Conservation (phyloP, 1,284 basidiomycete species). For the Afroboletus lepidellus region DNA sequence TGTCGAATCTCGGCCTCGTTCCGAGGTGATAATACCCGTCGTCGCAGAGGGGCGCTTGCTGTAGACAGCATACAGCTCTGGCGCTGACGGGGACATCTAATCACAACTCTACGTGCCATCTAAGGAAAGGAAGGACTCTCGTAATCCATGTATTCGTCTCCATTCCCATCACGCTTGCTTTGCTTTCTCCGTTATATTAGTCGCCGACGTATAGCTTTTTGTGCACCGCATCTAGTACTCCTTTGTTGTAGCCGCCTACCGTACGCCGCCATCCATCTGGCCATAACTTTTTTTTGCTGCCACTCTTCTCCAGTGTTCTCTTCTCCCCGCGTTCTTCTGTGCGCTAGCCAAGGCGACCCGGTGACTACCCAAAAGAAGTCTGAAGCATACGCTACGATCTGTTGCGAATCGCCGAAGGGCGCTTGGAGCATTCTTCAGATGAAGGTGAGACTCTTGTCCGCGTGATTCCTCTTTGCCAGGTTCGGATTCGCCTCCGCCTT, state of each 20-base stretch:
- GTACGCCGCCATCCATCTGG: slow-evolving; percentile 8
- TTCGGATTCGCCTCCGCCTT: slow-evolving; percentile 9
- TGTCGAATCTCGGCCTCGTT: slow-evolving; percentile 3
- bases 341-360: background rate
- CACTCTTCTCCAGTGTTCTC: background rate
- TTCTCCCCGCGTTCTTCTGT: background rate
- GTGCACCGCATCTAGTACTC: background rate
- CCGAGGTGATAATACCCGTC: slow-evolving; percentile 8
- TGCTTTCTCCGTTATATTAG: slow-evolving; percentile 4
- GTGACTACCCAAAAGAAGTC: background rate
- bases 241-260: slow-evolving; percentile 19
- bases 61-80: slow-evolving; percentile 6
- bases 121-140: slow-evolving; percentile 20
- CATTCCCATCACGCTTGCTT: slow-evolving; percentile 3
- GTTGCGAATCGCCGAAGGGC: slow-evolving; percentile 11
- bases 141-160: slow-evolving; percentile 17
- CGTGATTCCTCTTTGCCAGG: slow-evolving; percentile 3
- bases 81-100: slow-evolving; percentile 18
- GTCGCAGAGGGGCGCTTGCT: slow-evolving; percentile 2
- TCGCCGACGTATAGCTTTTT: background rate
- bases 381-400: background rate
- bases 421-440: background rate
- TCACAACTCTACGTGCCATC: slow-evolving; percentile 7
- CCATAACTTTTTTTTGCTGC: slow-evolving; percentile 6
- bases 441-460: slow-evolving; percentile 1